Evolutionary conservation across 225 moss, liverwort and hornwort genomes (phyloP).

Genomic region (Thuidium tamariscinum): DNA sequence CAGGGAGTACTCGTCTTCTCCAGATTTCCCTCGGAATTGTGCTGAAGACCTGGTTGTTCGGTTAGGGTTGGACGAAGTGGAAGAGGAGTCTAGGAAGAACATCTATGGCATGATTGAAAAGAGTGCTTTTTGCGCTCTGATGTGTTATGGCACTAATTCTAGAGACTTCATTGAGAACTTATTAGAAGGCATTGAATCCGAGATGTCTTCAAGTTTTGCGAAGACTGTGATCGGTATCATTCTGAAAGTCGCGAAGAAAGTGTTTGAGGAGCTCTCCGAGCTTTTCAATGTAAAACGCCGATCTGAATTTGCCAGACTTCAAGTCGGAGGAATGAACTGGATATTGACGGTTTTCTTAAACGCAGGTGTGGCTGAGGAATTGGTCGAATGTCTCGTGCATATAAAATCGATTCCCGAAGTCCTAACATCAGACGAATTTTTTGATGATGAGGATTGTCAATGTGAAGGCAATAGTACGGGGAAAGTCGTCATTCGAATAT

Average conservation of each 20-base stretch:
- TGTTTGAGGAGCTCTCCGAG: background rate
- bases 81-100: background rate
- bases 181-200: background rate
- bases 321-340: background rate
- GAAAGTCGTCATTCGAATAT: background rate
- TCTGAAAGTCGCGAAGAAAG: background rate
- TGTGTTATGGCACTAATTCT: background rate
- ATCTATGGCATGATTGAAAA: background rate
- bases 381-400: background rate
- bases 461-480: fast-evolving
- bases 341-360: background rate
- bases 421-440: background rate
- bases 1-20: background rate
- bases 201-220: background rate
- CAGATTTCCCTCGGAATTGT: background rate
- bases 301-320: background rate
- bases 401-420: background rate
- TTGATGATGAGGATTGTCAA: fast-evolving
- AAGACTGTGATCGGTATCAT: background rate
- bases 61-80: background rate
- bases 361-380: background rate
- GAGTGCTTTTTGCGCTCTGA: background rate
- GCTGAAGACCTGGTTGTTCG: background rate
- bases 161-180: background rate
- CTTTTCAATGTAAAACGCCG: no score